These are phyloP conservation scores for Medicago arabica DNA, from an alignment of 306 rosid species.

Conservation along the genomic window DNA sequence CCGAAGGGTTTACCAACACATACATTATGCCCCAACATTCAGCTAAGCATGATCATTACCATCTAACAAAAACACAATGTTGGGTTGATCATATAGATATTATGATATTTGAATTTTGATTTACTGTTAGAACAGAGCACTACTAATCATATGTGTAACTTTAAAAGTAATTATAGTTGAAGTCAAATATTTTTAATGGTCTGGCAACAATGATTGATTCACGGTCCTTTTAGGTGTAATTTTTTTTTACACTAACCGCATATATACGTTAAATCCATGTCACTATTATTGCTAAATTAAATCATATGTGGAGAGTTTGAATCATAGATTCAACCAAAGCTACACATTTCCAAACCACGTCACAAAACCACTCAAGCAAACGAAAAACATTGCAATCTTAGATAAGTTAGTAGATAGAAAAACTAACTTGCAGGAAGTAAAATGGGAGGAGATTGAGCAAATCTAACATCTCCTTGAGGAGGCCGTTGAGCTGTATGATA, in stretches of 20 bases:
- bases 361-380: constrained; percentile 19
- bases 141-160: neutral
- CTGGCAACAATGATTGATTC: neutral
- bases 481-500: constrained; percentile 53
- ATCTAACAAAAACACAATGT: constrained; percentile 5
- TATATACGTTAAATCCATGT: neutral
- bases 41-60: constrained; percentile 16
- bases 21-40: constrained; percentile 10
- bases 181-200: neutral
- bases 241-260: too few species aligned
- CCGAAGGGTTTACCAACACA: neutral
- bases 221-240: too few species aligned
- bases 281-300: constrained; percentile 14
- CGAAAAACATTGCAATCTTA: constrained; percentile 1
- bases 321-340: neutral
- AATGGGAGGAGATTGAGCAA: constrained; percentile 53
- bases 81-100: constrained; percentile 7
- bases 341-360: neutral
- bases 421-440: constrained; percentile 75
- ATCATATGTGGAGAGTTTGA: neutral
- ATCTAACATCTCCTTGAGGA: constrained; percentile 31
- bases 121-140: neutral
- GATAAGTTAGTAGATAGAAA: constrained; percentile 1
- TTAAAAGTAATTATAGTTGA: neutral
- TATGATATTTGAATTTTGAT: too few species aligned